These are phyloP conservation scores for Sordariomycetes sp. DNA, from an alignment of 2,329 filamentous ascomycete species.

Conservation along the genomic window DNA sequence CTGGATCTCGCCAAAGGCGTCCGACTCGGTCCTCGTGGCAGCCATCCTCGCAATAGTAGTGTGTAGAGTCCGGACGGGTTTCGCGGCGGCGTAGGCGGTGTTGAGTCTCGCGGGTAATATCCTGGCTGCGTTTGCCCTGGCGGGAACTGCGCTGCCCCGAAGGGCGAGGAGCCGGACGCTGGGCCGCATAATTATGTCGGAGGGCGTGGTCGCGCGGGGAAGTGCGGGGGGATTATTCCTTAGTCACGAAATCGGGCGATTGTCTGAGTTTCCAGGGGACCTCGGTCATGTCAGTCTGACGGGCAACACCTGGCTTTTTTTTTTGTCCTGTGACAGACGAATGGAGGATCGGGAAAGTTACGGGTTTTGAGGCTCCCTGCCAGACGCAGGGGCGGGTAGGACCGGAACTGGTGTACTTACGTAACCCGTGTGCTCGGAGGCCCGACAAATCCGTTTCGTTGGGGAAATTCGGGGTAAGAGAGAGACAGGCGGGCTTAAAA, in stretches of 20 bases:
- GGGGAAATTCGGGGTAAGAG: too few relatives aligned
- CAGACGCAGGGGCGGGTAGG: background rate
- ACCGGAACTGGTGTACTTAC: background rate
- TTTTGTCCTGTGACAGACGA: background rate
- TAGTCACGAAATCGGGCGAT: background rate
- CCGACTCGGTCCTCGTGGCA: slow-evolving; percentile 68
- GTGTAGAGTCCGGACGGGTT: slow-evolving; percentile 18
- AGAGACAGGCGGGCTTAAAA: too few relatives aligned
- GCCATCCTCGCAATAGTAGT: slow-evolving; percentile 33
- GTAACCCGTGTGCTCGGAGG: background rate
- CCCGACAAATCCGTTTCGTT: too few relatives aligned
- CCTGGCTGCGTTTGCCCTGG: background rate
- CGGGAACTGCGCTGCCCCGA: background rate
- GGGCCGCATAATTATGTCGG: slow-evolving; percentile 2
- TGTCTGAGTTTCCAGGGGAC: too few relatives aligned
- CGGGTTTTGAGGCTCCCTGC: background rate
- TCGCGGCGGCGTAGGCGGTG: too few relatives aligned
- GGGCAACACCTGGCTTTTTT: too few relatives aligned
- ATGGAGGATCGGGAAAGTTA: background rate
- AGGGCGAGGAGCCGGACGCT: slow-evolving; percentile 2
- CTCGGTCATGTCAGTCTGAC: too few relatives aligned
- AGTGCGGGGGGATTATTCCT: background rate
- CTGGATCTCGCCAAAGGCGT: slow-evolving; percentile 96
- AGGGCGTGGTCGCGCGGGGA: too few relatives aligned
- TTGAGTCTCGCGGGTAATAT: slow-evolving; percentile 5